Base-by-base conservation (phyloP, 2,329 filamentous ascomycete genomes). In the Verticillium klebahnii region DNA sequence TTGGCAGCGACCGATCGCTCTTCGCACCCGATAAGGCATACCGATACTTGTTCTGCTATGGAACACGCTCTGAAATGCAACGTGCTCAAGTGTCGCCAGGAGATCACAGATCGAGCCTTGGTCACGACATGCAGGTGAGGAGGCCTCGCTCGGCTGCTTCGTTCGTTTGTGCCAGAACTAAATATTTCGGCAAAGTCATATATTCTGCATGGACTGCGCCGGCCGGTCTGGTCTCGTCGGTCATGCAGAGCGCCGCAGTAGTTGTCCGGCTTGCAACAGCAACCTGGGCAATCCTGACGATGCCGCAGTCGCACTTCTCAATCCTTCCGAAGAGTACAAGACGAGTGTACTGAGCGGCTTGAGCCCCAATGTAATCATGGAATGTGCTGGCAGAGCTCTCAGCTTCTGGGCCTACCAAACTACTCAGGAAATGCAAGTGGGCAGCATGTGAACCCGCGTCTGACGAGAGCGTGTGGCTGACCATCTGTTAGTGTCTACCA, bases 401-500 rank as follows among this genome's bases (percentile, higher is more conserved):
- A 86, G 84, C 36, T 97, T 97, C 71, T 96, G 92, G 89, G 88
- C 86, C 34, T 97, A 96, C 69, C 93, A 97, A 72, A 87, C 88
- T 23, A 88, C 87, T 2, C 91, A 95, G 69, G 91, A 97, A 74
- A 90, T 96, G 90, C 92, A 69, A 66, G 81, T 72, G 25, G 62
- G 8, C 17, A 14, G 7, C 54, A 4, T 36, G 31, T 25, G 54
- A 12, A 5, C 14, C 17, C 12, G n/a, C n/a, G 1, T 52, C 19
- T 23, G 12, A 14, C 34, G 34, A 36, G 34, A 36, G 5, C 9
- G 15, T 5, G 4, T 11, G 52, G 23, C 67, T 69, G 36, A 64
- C 61, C 1, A 32, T 12, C 9, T 8, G n/a, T 9, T 63, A 91
- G 89, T 62, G 83, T 89, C 59, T 96, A 93, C 69, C 91, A 96